A percentile compares a stretch with the other conserved stretches of the same genome.
phyloP scores from a whole-genome alignment of 371 early-diverging fungal species.

The Entomophthora muscae region DNA sequence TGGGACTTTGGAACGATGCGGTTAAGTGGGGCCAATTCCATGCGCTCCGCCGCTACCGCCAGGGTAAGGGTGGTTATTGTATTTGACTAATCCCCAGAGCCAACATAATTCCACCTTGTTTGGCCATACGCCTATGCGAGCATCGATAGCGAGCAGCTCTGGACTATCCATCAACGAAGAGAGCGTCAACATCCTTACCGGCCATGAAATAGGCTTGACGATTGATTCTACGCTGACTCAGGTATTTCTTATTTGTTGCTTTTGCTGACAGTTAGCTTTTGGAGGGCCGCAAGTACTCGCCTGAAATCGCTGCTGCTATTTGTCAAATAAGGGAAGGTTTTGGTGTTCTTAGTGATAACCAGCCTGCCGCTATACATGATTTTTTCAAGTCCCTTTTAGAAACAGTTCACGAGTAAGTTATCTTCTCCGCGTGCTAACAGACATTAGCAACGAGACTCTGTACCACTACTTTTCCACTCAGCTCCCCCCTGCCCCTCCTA shows the following conservation, averaged over 20 bases:
- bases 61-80: background rate
- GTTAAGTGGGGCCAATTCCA: background rate
- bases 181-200: slow-evolving; percentile 6
- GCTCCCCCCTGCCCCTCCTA: slow-evolving; percentile 8
- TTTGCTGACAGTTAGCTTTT: background rate
- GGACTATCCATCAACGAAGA: slow-evolving; percentile 9
- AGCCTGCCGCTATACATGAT: slow-evolving; percentile 8
- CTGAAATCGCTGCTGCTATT: background rate
- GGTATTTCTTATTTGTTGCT: background rate
- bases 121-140: background rate
- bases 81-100: background rate
- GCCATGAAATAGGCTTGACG: slow-evolving; percentile 2
- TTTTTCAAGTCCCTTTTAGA: slow-evolving; percentile 4
- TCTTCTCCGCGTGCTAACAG: too few relatives aligned
- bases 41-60: background rate
- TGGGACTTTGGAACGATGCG: slow-evolving; percentile 10
- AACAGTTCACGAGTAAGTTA: slow-evolving; percentile 9
- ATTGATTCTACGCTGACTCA: slow-evolving; percentile 5
- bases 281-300: background rate
- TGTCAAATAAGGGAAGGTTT: slow-evolving; percentile 6
- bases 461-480: slow-evolving; percentile 10
- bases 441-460: slow-evolving; percentile 9
- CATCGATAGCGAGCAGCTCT: background rate
- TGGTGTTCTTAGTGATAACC: background rate
- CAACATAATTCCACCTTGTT: background rate